A percentile compares a stretch with the other conserved stretches of the same genome.
Conservation (phyloP, 2,329 filamentous ascomycete genomes). For the Fusarium sp. region DNA sequence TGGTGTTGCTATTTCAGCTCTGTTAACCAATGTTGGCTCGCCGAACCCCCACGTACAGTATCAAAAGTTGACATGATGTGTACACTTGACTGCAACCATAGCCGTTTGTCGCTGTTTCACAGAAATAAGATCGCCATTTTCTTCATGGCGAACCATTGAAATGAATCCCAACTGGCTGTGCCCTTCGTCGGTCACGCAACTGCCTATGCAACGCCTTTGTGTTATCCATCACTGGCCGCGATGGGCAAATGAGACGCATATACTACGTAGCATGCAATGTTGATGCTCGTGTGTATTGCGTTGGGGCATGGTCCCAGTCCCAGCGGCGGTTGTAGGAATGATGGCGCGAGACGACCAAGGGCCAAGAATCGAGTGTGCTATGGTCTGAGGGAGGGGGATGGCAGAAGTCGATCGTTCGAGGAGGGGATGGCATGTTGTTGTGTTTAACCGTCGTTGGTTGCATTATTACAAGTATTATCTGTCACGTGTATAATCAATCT, state of each 20-base stretch:
- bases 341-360: not conserved
- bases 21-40: not conserved
- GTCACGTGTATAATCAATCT: conserved; percentile 37
- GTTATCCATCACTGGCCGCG: not conserved
- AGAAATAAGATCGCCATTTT: not conserved
- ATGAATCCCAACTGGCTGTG: not conserved
- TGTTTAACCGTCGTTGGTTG: conserved; percentile 5
- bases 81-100: no score
- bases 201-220: not conserved
- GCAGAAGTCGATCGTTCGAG: not conserved
- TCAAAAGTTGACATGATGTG: no score
- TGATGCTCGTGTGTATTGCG: conserved; percentile 12
- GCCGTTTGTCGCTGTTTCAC: no score
- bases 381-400: conserved; percentile 8
- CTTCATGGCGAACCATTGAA: not conserved
- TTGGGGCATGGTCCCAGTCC: conserved; percentile 1
- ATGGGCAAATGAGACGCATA: conserved; percentile 2
- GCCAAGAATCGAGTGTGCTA: not conserved
- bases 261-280: conserved; percentile 2
- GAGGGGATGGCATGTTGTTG: not conserved
- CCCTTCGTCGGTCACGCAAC: not conserved
- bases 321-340: not conserved
- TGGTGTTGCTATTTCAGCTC: not conserved
- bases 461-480: not conserved
- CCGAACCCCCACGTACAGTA: conserved; percentile 1